Evolutionary conservation across 2,329 filamentous ascomycete genomes (phyloP).

Genomic region (Dactylonectria estremocensis): DNA sequence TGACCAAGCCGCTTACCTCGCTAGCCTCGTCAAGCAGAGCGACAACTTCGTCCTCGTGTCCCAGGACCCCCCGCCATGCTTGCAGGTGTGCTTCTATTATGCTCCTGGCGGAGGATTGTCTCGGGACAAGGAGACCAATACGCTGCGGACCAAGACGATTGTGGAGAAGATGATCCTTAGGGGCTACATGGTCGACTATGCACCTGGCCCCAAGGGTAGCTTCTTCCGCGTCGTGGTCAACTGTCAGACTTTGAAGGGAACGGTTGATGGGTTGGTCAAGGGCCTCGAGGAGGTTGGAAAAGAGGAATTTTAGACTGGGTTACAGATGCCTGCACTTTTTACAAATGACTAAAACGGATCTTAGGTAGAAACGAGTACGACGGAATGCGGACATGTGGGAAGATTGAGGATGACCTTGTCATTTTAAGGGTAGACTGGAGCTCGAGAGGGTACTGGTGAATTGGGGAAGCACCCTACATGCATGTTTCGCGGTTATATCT

Average conservation of each 20-base stretch:
- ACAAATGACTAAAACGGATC: not conserved
- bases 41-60: constrained; percentile 80
- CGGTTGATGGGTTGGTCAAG: constrained; percentile 68
- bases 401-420: not conserved
- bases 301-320: constrained; percentile 30
- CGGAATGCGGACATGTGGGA: not conserved
- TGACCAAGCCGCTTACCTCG: constrained; percentile 78
- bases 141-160: constrained; percentile 64
- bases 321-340: not conserved
- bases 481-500: constrained; percentile 9
- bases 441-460: not conserved
- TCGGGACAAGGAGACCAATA: constrained; percentile 62
- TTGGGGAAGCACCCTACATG: not conserved
- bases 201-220: constrained; percentile 69
- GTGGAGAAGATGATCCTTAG: constrained; percentile 63
- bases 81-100: constrained; percentile 97
- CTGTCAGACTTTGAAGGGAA: constrained; percentile 66
- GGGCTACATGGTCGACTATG: constrained; percentile 75
- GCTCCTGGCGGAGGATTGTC: constrained; percentile 68
- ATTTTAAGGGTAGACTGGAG: not conserved
- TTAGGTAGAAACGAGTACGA: not conserved
- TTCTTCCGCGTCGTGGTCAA: constrained; percentile 75
- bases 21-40: constrained; percentile 67
- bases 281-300: constrained; percentile 66
- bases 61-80: constrained; percentile 84